Evolutionary conservation across 306 rosid species (phyloP).

Genomic region (Acmispon strigosus): DNA sequence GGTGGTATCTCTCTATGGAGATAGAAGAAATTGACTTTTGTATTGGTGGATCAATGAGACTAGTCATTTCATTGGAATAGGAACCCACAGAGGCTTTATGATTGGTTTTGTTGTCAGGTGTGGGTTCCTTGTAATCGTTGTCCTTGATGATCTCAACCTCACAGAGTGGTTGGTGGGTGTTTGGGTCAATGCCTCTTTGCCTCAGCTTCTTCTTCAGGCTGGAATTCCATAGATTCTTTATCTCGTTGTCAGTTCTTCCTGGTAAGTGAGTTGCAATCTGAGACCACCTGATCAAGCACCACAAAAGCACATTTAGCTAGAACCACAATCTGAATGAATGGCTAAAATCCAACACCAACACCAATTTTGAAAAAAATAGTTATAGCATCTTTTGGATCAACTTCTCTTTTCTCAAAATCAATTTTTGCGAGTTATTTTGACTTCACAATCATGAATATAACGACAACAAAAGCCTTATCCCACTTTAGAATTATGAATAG

Average conservation of each 20-base stretch:
- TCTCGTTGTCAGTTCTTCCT: slow-evolving; percentile 93
- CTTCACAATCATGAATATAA: no score
- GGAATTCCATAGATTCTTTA: slow-evolving; percentile 88
- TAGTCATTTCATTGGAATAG: slow-evolving; percentile 25
- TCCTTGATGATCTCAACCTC: slow-evolving; percentile 27
- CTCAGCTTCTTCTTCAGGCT: slow-evolving; percentile 88
- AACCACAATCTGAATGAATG: background rate
- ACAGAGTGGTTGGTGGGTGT: slow-evolving; percentile 69
- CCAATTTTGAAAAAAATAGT: no score
- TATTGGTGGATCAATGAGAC: slow-evolving; percentile 17
- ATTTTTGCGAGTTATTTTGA: no score
- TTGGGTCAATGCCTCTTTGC: slow-evolving; percentile 88
- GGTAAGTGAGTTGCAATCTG: slow-evolving; percentile 94
- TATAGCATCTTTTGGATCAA: no score
- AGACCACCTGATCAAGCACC: slow-evolving; percentile 64
- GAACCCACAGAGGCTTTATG: slow-evolving; percentile 44
- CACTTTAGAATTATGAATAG: no score
- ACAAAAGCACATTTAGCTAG: background rate
- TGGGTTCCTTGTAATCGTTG: background rate
- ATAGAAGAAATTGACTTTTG: slow-evolving; percentile 12
- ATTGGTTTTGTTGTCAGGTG: slow-evolving; percentile 27
- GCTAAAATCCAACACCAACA: background rate
- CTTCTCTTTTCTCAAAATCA: no score
- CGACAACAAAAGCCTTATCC: no score
- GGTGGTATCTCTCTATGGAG: slow-evolving; percentile 29